These are phyloP conservation scores for Tephrocybe rancida DNA, from an alignment of 768 basidiomycete genomes.

Conservation along the genomic window DNA sequence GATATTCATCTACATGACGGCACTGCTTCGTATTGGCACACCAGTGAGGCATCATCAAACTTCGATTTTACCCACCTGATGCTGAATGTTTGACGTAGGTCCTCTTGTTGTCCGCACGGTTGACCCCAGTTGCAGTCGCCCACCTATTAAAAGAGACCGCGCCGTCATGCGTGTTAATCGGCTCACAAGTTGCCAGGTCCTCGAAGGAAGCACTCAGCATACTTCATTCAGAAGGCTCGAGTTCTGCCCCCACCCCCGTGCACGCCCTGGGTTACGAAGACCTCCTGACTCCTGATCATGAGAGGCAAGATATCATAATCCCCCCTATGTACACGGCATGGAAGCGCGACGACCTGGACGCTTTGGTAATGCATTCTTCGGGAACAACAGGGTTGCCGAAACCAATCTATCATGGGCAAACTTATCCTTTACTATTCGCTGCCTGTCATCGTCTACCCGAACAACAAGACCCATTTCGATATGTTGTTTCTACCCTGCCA, in stretches of 20 bases:
- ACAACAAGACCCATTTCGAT: constrained; percentile 26
- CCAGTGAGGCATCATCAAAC: constrained; percentile 27
- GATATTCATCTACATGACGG: constrained; percentile 39
- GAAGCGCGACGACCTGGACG: constrained; percentile 33
- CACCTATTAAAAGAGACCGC: constrained; percentile 34
- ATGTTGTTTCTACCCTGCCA: constrained; percentile 38
- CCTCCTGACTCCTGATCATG: constrained; percentile 23
- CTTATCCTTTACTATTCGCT: constrained; percentile 34
- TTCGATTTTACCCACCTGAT: neutral
- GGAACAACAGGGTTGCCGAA: constrained; percentile 56
- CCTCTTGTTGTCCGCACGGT: constrained; percentile 36
- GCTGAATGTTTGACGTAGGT: constrained; percentile 23
- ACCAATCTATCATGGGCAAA: constrained; percentile 38
- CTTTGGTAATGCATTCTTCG: constrained; percentile 50
- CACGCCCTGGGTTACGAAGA: constrained; percentile 29
- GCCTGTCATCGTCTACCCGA: constrained; percentile 36
- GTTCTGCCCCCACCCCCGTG: constrained; percentile 21
- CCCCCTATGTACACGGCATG: constrained; percentile 27
- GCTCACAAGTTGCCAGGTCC: constrained; percentile 30
- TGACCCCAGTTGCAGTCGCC: constrained; percentile 34
- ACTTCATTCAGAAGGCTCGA: constrained; percentile 15
- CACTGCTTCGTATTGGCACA: constrained; percentile 36
- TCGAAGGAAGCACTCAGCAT: constrained; percentile 28
- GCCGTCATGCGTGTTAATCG: constrained; percentile 31
- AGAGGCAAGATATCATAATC: constrained; percentile 16